These are phyloP conservation scores for Sporothrix luriei DNA, from an alignment of 2,329 filamentous ascomycete genomes.

Conservation along the genomic window DNA sequence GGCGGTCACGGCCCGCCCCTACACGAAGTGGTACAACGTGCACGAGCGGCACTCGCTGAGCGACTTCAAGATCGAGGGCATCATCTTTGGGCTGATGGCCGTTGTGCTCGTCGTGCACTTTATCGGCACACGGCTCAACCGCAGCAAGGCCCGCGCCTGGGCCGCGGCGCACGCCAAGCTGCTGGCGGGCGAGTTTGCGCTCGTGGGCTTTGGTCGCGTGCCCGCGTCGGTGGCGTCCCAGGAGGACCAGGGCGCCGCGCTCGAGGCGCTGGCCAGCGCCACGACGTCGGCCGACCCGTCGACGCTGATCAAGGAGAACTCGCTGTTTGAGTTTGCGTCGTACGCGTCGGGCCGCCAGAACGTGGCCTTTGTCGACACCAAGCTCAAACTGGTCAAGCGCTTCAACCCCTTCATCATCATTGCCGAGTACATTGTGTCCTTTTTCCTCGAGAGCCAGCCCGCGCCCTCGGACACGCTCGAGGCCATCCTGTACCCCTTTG, in stretches of 20 bases:
- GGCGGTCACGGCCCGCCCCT: constrained; percentile 61
- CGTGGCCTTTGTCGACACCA: constrained; percentile 84
- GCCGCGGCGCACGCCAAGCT: constrained; percentile 70
- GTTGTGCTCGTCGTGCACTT: constrained; percentile 78
- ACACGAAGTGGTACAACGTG: constrained; percentile 94
- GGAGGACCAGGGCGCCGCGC: constrained; percentile 61
- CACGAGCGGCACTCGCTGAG: constrained; percentile 83
- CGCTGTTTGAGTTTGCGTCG: constrained; percentile 78
- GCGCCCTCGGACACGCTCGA: constrained; percentile 73
- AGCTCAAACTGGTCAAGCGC: constrained; percentile 77
- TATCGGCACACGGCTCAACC: constrained; percentile 78
- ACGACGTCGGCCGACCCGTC: constrained; percentile 49
- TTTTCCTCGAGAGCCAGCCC: constrained; percentile 78
- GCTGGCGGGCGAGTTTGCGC: constrained; percentile 79
- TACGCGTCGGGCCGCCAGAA: constrained; percentile 94
- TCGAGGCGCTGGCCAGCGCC: constrained; percentile 58
- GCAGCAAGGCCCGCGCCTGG: constrained; percentile 78
- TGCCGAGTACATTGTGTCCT: constrained; percentile 68
- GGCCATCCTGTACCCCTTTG: constrained; percentile 81
- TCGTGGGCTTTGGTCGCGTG: constrained; percentile 75
- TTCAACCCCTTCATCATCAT: constrained; percentile 72
- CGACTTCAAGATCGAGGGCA: constrained; percentile 86
- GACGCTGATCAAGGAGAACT: constrained; percentile 78
- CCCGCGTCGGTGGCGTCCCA: constrained; percentile 41
- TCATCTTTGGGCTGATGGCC: constrained; percentile 74